Conservation (phyloP, 306 rosid species). For the Arachis stenosperma region DNA sequence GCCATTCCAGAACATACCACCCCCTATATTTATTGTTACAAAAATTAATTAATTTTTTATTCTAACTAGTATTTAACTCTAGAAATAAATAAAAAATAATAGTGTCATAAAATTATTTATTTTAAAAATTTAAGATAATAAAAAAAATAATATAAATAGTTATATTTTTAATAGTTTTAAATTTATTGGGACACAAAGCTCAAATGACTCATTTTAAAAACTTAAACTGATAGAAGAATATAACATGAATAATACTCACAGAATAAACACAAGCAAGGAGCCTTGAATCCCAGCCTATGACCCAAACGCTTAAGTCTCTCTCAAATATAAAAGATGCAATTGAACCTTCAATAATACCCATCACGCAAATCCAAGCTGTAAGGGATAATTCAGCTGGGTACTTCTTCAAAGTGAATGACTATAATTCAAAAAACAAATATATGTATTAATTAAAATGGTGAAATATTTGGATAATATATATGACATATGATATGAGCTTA, state of each 20-base stretch:
- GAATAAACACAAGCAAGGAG: slow-evolving; percentile 93
- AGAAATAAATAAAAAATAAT: no score
- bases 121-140: no score
- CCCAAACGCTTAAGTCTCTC: slow-evolving; percentile 77
- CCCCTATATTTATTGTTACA: slow-evolving; percentile 53
- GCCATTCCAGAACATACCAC: slow-evolving; percentile 95
- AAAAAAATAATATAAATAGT: no score
- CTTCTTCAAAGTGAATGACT: slow-evolving; percentile 88
- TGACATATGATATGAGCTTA: slow-evolving; percentile 29
- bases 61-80: no score
- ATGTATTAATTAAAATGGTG: not conserved
- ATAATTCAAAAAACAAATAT: slow-evolving; percentile 9
- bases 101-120: no score
- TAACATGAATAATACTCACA: slow-evolving; percentile 49
- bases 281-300: slow-evolving; percentile 92
- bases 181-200: no score
- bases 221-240: no score
- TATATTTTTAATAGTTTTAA: no score
- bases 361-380: slow-evolving; percentile 84
- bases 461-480: not conserved
- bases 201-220: no score
- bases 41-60: not conserved
- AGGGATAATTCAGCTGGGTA: slow-evolving; percentile 94
- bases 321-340: slow-evolving; percentile 68
- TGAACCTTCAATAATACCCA: slow-evolving; percentile 82